A percentile compares a stretch with the other conserved stretches of the same genome.
Evolutionary conservation across 805 yeast species (phyloP).

Genomic region (Alloascoidea africana): DNA sequence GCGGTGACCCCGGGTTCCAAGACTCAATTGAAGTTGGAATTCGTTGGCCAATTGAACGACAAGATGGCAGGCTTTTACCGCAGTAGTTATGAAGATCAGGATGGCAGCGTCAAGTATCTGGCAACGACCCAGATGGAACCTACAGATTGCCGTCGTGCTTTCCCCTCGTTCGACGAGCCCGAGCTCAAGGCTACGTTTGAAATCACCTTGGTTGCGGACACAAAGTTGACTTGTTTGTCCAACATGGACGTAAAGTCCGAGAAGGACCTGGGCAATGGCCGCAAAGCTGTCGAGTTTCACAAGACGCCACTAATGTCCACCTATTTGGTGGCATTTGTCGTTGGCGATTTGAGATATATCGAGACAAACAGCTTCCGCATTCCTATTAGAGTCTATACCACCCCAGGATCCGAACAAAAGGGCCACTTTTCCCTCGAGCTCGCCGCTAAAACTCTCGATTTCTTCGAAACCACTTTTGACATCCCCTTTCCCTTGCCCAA

Average conservation of each 20-base stretch:
- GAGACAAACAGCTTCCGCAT: conserved; percentile 38
- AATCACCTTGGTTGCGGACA: conserved; percentile 37
- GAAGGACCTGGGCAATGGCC: conserved; percentile 20
- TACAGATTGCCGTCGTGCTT: conserved; percentile 64
- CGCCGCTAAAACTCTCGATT: conserved; percentile 48
- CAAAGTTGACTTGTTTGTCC: conserved; percentile 41
- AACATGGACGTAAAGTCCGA: conserved; percentile 45
- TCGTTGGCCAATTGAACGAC: conserved; percentile 44
- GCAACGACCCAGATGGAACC: conserved; percentile 66
- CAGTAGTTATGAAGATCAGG: conserved; percentile 38
- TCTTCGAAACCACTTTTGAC: conserved; percentile 52
- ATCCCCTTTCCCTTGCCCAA: conserved; percentile 71
- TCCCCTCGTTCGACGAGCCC: conserved; percentile 68
- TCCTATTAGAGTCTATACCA: conserved; percentile 57
- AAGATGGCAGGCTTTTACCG: conserved; percentile 67
- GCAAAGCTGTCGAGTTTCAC: conserved; percentile 35
- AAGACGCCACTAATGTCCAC: conserved; percentile 64
- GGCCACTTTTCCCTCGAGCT: conserved; percentile 49
- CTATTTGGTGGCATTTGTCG: conserved; percentile 56
- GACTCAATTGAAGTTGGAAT: conserved; percentile 39
- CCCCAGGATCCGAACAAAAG: conserved; percentile 47
- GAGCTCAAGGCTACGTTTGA: conserved; percentile 51
- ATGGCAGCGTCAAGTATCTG: conserved; percentile 38
- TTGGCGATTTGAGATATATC: conserved; percentile 51
- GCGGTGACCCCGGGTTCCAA: conserved; percentile 22